A percentile compares a stretch with the other conserved stretches of the same genome.
phyloP scores from a whole-genome alignment of 345 rosid genomes.

The Boechera retrofracta region DNA sequence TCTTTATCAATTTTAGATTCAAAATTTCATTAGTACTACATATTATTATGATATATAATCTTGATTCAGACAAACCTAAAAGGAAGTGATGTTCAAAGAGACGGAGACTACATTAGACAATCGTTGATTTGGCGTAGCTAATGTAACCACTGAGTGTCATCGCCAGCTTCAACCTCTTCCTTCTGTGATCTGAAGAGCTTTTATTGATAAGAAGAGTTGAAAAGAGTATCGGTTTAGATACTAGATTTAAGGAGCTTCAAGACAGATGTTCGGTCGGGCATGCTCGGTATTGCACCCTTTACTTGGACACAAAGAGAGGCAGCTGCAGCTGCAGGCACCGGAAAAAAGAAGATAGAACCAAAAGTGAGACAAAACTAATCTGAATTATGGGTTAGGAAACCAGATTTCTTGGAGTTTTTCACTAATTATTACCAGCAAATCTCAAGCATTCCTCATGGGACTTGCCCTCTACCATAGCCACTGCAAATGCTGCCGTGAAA shows the following conservation, averaged over 20 bases:
- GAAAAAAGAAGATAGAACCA: neutral
- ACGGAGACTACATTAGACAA: slow-evolving; percentile 18
- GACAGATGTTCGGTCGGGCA: slow-evolving; percentile 82
- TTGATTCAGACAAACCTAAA: slow-evolving; percentile 16
- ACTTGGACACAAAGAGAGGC: slow-evolving; percentile 95
- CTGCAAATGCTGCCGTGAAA: slow-evolving; percentile 94
- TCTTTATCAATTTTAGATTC: too few species aligned
- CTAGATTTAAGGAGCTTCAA: slow-evolving; percentile 59
- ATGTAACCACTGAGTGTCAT: slow-evolving; percentile 20
- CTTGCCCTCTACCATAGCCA: slow-evolving; percentile 88
- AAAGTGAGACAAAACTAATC: slow-evolving; percentile 15
- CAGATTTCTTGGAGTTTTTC: slow-evolving; percentile 2
- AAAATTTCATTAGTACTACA: too few species aligned
- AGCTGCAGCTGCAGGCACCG: slow-evolving; percentile 74
- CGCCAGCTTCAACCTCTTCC: slow-evolving; percentile 21
- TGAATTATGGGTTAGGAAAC: neutral
- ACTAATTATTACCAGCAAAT: slow-evolving; percentile 76
- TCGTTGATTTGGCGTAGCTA: slow-evolving; percentile 11
- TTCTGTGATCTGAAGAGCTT: slow-evolving; percentile 20
- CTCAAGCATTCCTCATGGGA: slow-evolving; percentile 70
- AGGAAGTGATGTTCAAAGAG: slow-evolving; percentile 7
- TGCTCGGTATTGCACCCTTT: slow-evolving; percentile 94
- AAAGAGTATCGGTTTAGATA: slow-evolving; percentile 1
- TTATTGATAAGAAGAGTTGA: slow-evolving; percentile 5
- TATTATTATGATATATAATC: neutral